Percentiles rank a stretch among this genome's conserved stretches.
Evolutionary conservation across 345 rosid species (phyloP).

Genomic region (Aethionema arabicum): DNA sequence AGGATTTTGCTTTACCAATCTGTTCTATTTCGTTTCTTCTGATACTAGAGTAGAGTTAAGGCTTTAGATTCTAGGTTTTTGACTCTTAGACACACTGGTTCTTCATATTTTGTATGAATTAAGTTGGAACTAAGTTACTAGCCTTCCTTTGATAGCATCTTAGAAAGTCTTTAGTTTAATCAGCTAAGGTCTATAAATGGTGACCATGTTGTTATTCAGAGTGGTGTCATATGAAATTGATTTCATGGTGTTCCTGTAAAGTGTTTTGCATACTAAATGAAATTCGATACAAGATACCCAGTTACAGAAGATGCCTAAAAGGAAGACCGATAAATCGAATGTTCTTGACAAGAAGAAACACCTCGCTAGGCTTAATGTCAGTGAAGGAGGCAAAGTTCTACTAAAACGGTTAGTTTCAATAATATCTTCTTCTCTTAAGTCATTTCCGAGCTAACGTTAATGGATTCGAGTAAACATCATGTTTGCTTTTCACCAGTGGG

Average conservation of each 20-base stretch:
- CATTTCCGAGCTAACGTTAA: background rate
- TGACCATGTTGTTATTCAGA: background rate
- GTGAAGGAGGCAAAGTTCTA: slow-evolving; percentile 83
- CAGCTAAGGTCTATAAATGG: slow-evolving; percentile 7
- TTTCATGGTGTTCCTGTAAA: background rate
- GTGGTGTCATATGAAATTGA: background rate
- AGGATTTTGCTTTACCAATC: background rate
- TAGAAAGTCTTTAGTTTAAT: background rate
- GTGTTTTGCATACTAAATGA: slow-evolving; percentile 38
- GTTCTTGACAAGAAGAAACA: slow-evolving; percentile 91
- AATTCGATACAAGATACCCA: slow-evolving; percentile 74
- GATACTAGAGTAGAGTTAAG: background rate
- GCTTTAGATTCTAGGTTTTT: background rate
- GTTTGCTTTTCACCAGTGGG: slow-evolving; percentile 48
- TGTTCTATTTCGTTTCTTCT: background rate
- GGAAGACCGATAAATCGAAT: slow-evolving; percentile 90
- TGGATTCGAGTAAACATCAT: background rate
- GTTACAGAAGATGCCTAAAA: slow-evolving; percentile 94
- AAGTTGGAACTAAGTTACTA: no score
- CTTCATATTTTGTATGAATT: background rate
- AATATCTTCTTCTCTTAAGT: no score
- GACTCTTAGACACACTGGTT: background rate
- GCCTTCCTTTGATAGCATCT: no score
- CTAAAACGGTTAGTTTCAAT: slow-evolving; percentile 67
- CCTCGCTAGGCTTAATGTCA: slow-evolving; percentile 76